Evolutionary conservation across 2,329 filamentous ascomycete species (phyloP).

Genomic region (Berkeleyomyces rouxiae): DNA sequence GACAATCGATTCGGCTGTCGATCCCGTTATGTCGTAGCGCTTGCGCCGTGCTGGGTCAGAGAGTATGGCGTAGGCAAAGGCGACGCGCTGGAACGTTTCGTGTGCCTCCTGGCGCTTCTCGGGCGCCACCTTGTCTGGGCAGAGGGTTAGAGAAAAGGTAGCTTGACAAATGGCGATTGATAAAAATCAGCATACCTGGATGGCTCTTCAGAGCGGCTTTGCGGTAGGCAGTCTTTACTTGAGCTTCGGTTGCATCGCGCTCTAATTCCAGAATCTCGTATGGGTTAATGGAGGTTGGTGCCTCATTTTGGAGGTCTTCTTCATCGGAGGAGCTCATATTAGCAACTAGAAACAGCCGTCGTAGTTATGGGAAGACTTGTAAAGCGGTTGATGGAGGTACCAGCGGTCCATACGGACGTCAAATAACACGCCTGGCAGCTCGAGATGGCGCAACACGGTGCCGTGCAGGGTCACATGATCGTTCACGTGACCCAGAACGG

Average conservation of each 20-base stretch:
- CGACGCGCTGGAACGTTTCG: constrained; percentile 71
- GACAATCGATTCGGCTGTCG: constrained; percentile 65
- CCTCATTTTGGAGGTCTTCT: constrained; percentile 23
- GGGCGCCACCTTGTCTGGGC: constrained; percentile 57
- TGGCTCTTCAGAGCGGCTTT: constrained; percentile 80
- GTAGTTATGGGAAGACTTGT: not conserved
- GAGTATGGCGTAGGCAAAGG: constrained; percentile 85
- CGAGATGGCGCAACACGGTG: too few species aligned
- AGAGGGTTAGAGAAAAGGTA: not conserved
- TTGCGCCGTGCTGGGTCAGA: constrained; percentile 65
- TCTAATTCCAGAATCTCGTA: constrained; percentile 65
- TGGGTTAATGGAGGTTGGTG: constrained; percentile 51
- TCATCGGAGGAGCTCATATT: constrained; percentile 8
- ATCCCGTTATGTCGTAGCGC: constrained; percentile 81
- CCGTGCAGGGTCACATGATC: too few species aligned
- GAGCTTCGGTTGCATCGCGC: constrained; percentile 52
- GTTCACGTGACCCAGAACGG: not conserved
- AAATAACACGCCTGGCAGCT: too few species aligned
- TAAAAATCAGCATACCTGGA: constrained; percentile 41
- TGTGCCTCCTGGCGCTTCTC: constrained; percentile 58
- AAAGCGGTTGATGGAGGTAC: not conserved
- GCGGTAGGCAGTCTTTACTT: constrained; percentile 82
- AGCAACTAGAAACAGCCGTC: too few species aligned
- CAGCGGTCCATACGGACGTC: too few species aligned
- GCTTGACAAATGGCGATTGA: not conserved